Evolutionary conservation across 805 yeast species (phyloP).

Genomic region (Dipodascus geniculatus): DNA sequence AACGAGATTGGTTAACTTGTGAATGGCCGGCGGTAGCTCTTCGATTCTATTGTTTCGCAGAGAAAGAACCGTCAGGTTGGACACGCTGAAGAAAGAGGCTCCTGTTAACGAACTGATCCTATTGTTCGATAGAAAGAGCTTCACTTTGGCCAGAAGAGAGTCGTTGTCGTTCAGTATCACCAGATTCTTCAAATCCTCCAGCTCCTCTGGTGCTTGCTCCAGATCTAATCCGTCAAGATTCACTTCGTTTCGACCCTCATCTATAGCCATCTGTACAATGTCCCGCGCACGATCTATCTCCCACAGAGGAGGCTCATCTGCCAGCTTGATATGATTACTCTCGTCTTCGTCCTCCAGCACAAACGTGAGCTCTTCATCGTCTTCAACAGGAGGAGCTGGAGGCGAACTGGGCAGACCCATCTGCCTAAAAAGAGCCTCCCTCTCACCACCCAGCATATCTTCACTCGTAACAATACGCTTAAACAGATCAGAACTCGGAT

Average conservation of each 20-base stretch:
- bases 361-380: not conserved
- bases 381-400: not conserved
- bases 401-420: not conserved
- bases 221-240: conserved; percentile 18
- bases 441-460: not conserved
- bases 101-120: conserved; percentile 17
- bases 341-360: not conserved
- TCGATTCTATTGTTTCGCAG: conserved; percentile 25
- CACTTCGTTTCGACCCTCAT: conserved; percentile 9
- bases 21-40: conserved; percentile 24
- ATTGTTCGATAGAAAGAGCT: conserved; percentile 23
- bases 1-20: conserved; percentile 19
- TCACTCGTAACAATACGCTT: not conserved
- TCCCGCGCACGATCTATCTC: conserved; percentile 1
- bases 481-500: not conserved
- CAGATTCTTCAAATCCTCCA: conserved; percentile 24
- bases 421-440: not conserved
- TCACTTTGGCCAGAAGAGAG: conserved; percentile 18
- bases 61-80: conserved; percentile 24
- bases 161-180: conserved; percentile 14
- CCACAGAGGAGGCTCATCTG: not conserved
- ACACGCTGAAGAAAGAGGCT: conserved; percentile 22
- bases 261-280: not conserved
- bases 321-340: not conserved
- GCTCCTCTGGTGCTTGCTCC: conserved; percentile 23